These are phyloP conservation scores for Penicillium antarcticum DNA, from an alignment of 495 filamentous ascomycete species.

Conservation along the genomic window DNA sequence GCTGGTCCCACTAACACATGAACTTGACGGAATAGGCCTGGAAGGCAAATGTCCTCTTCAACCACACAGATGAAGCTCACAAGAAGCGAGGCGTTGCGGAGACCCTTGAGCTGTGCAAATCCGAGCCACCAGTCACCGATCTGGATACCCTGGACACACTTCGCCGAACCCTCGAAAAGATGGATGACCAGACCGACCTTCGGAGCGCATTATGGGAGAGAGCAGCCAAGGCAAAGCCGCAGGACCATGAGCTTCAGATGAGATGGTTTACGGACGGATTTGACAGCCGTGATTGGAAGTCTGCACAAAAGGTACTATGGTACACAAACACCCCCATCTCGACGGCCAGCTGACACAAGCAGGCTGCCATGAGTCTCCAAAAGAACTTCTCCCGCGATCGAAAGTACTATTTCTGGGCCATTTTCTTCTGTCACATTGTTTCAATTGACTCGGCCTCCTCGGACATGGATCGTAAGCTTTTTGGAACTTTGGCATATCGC, in stretches of 20 bases:
- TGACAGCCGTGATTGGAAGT: conserved; percentile 49
- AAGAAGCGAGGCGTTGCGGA: conserved; percentile 44
- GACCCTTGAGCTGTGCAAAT: conserved; percentile 42
- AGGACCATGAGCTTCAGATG: conserved; percentile 49
- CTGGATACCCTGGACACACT: conserved; percentile 49
- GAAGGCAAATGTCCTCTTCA: conserved; percentile 50
- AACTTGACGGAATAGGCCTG: conserved; percentile 36
- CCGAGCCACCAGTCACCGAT: conserved; percentile 47
- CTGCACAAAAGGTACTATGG: conserved; percentile 52
- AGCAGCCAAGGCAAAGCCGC: conserved; percentile 49
- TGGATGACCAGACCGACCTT: conserved; percentile 31
- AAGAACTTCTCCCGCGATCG: conserved; percentile 55
- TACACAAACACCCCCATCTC: neutral
- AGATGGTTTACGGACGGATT: conserved; percentile 53
- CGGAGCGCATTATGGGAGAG: conserved; percentile 51
- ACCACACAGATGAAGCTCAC: conserved; percentile 42
- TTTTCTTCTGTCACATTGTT: conserved; percentile 47
- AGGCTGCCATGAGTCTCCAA: conserved; percentile 59
- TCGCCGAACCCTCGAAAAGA: conserved; percentile 31
- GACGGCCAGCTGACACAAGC: neutral
- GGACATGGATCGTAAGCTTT: conserved; percentile 51
- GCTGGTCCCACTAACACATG: neutral
- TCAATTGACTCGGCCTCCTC: conserved; percentile 34
- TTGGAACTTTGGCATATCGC: conserved; percentile 56
- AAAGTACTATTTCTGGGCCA: conserved; percentile 58